Conservation (phyloP, 2,329 filamentous ascomycete species). For the Xenoacremonium recifei region DNA sequence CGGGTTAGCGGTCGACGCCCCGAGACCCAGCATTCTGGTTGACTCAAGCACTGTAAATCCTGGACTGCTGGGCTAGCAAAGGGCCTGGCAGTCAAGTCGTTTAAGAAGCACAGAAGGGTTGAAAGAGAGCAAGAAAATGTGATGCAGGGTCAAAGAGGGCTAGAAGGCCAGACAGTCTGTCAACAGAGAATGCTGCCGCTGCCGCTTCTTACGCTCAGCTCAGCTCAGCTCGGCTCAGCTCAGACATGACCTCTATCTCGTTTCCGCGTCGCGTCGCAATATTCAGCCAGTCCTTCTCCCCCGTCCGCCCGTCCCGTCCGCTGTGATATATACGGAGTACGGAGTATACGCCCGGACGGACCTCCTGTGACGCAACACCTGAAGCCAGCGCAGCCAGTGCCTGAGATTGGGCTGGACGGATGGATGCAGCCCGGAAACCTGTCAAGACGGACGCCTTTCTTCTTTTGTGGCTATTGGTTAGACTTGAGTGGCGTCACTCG, state of each 20-base stretch:
- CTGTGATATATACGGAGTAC: neutral
- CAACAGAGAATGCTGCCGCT: neutral
- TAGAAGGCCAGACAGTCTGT: no score
- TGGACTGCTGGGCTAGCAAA: neutral
- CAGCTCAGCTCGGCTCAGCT: neutral
- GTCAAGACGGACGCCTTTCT: neutral
- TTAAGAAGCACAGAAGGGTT: neutral
- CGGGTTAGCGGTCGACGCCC: slow-evolving; percentile 8
- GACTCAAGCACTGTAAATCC: neutral
- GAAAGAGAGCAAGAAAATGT: neutral
- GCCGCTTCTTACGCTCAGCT: neutral
- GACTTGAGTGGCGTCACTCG: neutral
- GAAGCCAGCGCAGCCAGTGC: neutral
- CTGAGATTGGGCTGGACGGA: neutral
- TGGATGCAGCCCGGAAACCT: neutral
- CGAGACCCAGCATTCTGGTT: slow-evolving; percentile 1
- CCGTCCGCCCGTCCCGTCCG: no score
- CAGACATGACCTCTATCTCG: neutral
- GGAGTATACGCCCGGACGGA: neutral
- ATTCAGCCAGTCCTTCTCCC: neutral
- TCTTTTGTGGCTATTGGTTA: neutral
- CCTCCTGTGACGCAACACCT: neutral
- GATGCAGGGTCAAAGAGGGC: no score
- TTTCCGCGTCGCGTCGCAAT: neutral
- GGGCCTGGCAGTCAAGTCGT: neutral